These are phyloP conservation scores for Sugiyamaella grinbergsii DNA, from an alignment of 1,139 yeast species.

Conservation along the genomic window DNA sequence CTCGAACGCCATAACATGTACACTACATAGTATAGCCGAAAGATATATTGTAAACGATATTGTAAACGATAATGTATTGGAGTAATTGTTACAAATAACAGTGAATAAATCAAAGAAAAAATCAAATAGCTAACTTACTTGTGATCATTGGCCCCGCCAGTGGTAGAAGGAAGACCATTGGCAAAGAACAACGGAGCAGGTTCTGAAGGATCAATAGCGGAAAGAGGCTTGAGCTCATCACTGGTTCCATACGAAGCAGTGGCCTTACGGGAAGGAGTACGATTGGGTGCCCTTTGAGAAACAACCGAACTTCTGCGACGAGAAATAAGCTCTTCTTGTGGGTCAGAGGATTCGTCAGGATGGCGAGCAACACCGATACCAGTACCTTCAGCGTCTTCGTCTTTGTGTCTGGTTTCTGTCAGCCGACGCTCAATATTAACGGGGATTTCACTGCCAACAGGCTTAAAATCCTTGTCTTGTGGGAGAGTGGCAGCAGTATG, in stretches of 20 bases:
- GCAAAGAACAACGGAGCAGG: constrained; percentile 39
- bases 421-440: constrained; percentile 43
- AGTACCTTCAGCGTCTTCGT: constrained; percentile 33
- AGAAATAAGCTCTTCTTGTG: constrained; percentile 32
- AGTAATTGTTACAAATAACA: constrained; percentile 12
- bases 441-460: constrained; percentile 40
- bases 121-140: constrained; percentile 8
- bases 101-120: constrained; percentile 3
- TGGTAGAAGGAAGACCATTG: constrained; percentile 42
- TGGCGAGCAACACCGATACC: constrained; percentile 44
- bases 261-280: constrained; percentile 34
- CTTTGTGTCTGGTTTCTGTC: constrained; percentile 42
- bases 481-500: constrained; percentile 41
- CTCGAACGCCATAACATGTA: too few species aligned
- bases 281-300: constrained; percentile 25
- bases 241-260: constrained; percentile 43
- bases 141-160: constrained; percentile 31
- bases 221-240: constrained; percentile 37
- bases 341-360: constrained; percentile 36
- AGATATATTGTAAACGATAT: too few species aligned
- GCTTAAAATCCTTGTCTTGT: constrained; percentile 41
- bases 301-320: constrained; percentile 39
- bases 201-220: constrained; percentile 28
- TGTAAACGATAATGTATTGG: constrained; percentile 2
- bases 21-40: too few species aligned